These are phyloP conservation scores for Lophium mytilinum DNA, from an alignment of 495 filamentous ascomycete species.

Conservation along the genomic window DNA sequence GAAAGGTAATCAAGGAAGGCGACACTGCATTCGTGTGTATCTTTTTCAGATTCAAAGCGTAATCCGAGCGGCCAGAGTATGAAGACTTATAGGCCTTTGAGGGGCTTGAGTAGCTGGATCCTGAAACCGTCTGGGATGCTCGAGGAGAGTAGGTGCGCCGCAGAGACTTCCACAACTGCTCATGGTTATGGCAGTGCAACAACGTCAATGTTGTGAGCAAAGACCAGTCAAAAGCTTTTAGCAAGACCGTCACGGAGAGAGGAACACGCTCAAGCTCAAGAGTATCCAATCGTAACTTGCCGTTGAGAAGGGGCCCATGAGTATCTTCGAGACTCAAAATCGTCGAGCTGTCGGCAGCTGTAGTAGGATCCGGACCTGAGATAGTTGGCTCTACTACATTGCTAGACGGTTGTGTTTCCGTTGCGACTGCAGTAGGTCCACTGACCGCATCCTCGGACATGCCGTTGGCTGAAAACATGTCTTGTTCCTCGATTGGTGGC, in stretches of 20 bases:
- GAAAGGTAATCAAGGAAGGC: conserved; percentile 65
- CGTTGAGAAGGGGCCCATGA: conserved; percentile 12
- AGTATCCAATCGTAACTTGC: conserved; percentile 59
- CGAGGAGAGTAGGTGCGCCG: conserved; percentile 63
- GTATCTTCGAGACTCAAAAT: background rate
- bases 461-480: background rate
- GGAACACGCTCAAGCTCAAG: conserved; percentile 80
- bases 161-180: conserved; percentile 73
- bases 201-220: conserved; percentile 70
- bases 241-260: conserved; percentile 59
- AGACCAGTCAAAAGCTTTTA: conserved; percentile 72
- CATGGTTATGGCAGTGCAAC: conserved; percentile 68
- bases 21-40: conserved; percentile 82
- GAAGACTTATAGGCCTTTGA: conserved; percentile 24
- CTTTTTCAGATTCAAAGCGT: conserved; percentile 64
- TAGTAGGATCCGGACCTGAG: background rate
- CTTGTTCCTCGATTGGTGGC: background rate
- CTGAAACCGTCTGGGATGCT: conserved; percentile 22
- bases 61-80: conserved; percentile 40
- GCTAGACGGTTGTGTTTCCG: background rate
- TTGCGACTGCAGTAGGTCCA: background rate
- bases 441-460: background rate
- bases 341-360: background rate
- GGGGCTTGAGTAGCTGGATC: conserved; percentile 8
- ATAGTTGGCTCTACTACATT: background rate